These are phyloP conservation scores for Dipodascopsis tothii DNA, from an alignment of 805 yeast species.

Conservation along the genomic window DNA sequence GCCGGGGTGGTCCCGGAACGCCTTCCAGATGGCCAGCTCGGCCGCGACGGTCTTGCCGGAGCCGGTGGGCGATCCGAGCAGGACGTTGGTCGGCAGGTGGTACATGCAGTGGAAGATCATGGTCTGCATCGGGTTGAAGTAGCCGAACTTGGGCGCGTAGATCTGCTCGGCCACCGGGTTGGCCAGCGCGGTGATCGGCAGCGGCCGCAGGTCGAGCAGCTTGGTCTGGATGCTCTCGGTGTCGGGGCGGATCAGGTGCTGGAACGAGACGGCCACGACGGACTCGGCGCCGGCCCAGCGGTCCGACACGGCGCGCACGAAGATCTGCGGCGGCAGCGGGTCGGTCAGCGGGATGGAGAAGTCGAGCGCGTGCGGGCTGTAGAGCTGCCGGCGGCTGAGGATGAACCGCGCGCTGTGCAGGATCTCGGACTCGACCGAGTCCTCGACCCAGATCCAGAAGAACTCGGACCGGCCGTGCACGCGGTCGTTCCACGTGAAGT, in stretches of 20 bases:
- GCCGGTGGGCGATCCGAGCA: slow-evolving; percentile 97
- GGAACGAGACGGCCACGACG: slow-evolving; percentile 71
- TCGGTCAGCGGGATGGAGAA: slow-evolving; percentile 87
- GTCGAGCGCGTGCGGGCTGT: slow-evolving; percentile 62
- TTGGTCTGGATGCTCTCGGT: slow-evolving; percentile 82
- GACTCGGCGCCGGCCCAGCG: slow-evolving; percentile 84
- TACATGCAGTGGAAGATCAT: slow-evolving; percentile 89
- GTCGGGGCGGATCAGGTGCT: slow-evolving; percentile 80
- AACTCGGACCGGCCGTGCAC: slow-evolving; percentile 77
- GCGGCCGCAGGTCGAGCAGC: slow-evolving; percentile 70
- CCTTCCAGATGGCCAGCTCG: slow-evolving; percentile 92
- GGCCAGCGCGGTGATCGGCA: slow-evolving; percentile 75
- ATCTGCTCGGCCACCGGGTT: slow-evolving; percentile 58
- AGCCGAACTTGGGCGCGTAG: slow-evolving; percentile 61
- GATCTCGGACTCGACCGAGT: slow-evolving; percentile 62
- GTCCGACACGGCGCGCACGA: slow-evolving; percentile 73
- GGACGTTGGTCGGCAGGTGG: slow-evolving; percentile 67
- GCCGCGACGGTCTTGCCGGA: slow-evolving; percentile 98
- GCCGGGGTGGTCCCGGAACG: slow-evolving; percentile 72
- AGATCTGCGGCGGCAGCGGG: slow-evolving; percentile 83
- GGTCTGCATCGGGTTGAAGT: slow-evolving; percentile 97
- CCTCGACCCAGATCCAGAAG: slow-evolving; percentile 91
- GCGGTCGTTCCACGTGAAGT: slow-evolving; percentile 77
- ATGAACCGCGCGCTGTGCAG: slow-evolving; percentile 78
- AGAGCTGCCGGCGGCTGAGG: slow-evolving; percentile 50